Evolutionary conservation across 768 basidiomycete species (phyloP).

Genomic region (Favolaschia claudopus): DNA sequence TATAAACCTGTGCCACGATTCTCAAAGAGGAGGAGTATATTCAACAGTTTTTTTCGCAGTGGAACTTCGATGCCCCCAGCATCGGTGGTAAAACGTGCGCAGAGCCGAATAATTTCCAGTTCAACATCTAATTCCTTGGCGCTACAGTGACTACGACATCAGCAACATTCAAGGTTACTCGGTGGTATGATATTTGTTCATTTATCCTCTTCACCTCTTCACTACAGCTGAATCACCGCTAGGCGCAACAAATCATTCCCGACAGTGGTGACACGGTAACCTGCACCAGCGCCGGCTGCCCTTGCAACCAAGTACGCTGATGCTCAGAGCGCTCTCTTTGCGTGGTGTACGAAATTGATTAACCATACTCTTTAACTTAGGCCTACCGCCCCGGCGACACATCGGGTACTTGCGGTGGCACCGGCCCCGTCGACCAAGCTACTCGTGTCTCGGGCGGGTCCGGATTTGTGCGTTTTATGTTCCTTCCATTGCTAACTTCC

Average conservation of each 20-base stretch:
- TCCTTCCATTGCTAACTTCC: too few species aligned
- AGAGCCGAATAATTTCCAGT: background rate
- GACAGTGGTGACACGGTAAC: constrained; percentile 5
- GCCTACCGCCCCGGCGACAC: constrained; percentile 3
- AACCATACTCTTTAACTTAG: background rate
- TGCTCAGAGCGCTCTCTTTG: background rate
- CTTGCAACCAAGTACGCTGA: constrained; percentile 9
- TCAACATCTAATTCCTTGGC: background rate
- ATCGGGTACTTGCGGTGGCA: constrained; percentile 8
- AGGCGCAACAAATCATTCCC: constrained; percentile 16
- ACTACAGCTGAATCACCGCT: background rate
- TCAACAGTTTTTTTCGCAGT: background rate
- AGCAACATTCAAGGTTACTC: constrained; percentile 9
- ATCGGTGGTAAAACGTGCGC: constrained; percentile 5
- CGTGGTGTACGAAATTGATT: too few species aligned
- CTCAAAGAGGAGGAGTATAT: background rate
- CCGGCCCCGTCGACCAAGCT: background rate
- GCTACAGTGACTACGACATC: constrained; percentile 7
- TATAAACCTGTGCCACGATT: background rate
- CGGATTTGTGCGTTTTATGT: too few species aligned
- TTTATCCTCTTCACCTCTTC: background rate
- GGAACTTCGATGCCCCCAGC: constrained; percentile 3
- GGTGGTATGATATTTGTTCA: background rate
- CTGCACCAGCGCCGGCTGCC: constrained; percentile 16
- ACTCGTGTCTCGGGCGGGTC: background rate